Evolutionary conservation across 1,139 yeast genomes (phyloP).

Genomic region (Meyerozyma carpophila): DNA sequence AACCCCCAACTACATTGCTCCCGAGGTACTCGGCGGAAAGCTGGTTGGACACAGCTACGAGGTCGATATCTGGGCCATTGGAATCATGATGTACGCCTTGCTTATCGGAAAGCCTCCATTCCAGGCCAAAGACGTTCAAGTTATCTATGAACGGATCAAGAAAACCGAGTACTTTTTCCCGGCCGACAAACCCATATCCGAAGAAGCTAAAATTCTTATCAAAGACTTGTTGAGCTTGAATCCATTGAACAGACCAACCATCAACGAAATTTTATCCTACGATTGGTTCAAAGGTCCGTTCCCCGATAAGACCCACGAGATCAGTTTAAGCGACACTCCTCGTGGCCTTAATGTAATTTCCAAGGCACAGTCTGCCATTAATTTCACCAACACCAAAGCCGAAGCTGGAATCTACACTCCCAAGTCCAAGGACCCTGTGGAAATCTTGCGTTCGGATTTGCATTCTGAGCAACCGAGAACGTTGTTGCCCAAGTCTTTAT

Average conservation of each 20-base stretch:
- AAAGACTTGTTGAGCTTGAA: conserved; percentile 67
- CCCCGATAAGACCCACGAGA: conserved; percentile 66
- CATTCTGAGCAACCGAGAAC: conserved; percentile 66
- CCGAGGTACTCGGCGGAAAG: conserved; percentile 90
- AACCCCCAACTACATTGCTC: conserved; percentile 96
- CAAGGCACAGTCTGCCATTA: conserved; percentile 59
- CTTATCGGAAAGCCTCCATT: conserved; percentile 94
- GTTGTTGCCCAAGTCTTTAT: conserved; percentile 79
- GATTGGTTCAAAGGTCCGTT: conserved; percentile 84
- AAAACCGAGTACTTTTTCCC: conserved; percentile 81
- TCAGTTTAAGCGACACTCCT: conserved; percentile 53
- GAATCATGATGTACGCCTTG: conserved; percentile 90
- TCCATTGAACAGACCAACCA: conserved; percentile 76
- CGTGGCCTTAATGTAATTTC: conserved; percentile 54
- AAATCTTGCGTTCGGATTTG: conserved; percentile 63
- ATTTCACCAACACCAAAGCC: conserved; percentile 64
- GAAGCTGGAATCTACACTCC: conserved; percentile 59
- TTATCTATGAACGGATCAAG: conserved; percentile 89
- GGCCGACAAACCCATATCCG: conserved; percentile 59
- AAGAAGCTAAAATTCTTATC: conserved; percentile 69
- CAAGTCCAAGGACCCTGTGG: conserved; percentile 57
- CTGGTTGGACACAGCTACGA: conserved; percentile 87
- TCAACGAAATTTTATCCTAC: conserved; percentile 74
- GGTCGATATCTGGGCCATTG: conserved; percentile 96
- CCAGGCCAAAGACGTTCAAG: conserved; percentile 91